A percentile compares a stretch with the other conserved stretches of the same genome.
Conservation (phyloP, 2,329 filamentous ascomycete species). For the Alternaria atra region DNA sequence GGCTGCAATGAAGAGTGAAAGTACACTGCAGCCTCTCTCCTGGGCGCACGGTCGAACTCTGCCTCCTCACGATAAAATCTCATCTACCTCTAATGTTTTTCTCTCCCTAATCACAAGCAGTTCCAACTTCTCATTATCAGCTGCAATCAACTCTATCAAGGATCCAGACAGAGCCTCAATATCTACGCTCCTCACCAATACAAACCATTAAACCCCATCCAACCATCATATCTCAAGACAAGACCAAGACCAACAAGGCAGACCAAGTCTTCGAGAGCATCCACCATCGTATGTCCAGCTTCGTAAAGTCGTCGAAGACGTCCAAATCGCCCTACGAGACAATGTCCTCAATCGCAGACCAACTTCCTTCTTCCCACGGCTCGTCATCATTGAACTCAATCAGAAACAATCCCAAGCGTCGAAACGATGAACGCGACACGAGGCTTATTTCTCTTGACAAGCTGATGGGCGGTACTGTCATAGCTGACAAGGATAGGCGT, state of each 20-base stretch:
- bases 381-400: not conserved
- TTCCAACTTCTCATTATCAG: not conserved
- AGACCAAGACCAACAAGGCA: not conserved
- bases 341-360: not conserved
- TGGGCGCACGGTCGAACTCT: not conserved
- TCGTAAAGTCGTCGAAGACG: not conserved
- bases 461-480: not conserved
- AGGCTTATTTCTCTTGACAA: conserved; percentile 4
- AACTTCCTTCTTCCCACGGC: not conserved
- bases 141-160: not conserved
- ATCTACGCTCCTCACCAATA: not conserved
- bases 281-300: not conserved
- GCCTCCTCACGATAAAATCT: not conserved
- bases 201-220: not conserved
- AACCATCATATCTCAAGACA: not conserved
- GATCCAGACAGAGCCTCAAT: not conserved
- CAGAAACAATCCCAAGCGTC: not conserved
- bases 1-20: not conserved
- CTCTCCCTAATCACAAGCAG: not conserved
- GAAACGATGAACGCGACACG: conserved; percentile 5
- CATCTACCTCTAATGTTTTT: too few relatives aligned
- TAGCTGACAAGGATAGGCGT: not conserved
- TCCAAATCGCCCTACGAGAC: not conserved
- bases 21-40: not conserved
- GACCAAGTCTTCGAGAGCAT: not conserved